A percentile compares a stretch with the other conserved stretches of the same genome.
phyloP scores from a whole-genome alignment of 2,329 filamentous ascomycete species.

The Blastomyces percursus region DNA sequence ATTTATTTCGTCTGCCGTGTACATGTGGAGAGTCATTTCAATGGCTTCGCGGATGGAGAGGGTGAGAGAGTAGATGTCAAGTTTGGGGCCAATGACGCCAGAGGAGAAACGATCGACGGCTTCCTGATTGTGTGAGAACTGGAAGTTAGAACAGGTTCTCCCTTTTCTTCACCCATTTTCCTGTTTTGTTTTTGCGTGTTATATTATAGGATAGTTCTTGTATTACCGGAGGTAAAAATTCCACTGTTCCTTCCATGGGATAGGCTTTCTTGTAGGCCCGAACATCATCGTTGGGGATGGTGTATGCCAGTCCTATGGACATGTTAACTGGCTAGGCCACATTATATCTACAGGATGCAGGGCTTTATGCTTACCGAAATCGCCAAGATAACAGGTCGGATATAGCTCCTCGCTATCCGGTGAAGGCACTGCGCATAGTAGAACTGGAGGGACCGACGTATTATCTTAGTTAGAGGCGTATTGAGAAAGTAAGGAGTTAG shows the following conservation, averaged over 20 bases:
- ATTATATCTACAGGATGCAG: neutral
- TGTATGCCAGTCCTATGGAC: slow-evolving; percentile 7
- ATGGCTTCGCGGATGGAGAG: slow-evolving; percentile 5
- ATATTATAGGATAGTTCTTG: neutral
- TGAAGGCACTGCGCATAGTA: slow-evolving; percentile 4
- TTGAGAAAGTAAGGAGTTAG: neutral
- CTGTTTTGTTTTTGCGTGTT: neutral
- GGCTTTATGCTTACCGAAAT: slow-evolving; percentile 5
- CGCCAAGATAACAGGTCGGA: slow-evolving; percentile 7
- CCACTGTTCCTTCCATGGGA: slow-evolving; percentile 3
- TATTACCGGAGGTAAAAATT: slow-evolving; percentile 7
- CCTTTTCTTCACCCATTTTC: too few relatives aligned
- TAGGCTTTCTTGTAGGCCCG: slow-evolving; percentile 8
- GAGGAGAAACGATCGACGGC: neutral
- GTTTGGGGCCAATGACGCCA: slow-evolving; percentile 3
- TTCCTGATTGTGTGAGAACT: slow-evolving; percentile 4
- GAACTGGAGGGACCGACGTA: neutral
- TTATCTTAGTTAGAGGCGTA: neutral
- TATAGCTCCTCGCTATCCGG: slow-evolving; percentile 7
- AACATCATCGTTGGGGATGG: slow-evolving; percentile 10
- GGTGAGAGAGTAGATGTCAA: slow-evolving; percentile 9
- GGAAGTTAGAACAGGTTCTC: neutral
- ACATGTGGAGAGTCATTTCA: neutral
- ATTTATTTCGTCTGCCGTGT: neutral
- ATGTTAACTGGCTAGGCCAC: neutral